phyloP scores from a whole-genome alignment of 2,329 filamentous ascomycete genomes.

The Hypoxylon sp. region DNA sequence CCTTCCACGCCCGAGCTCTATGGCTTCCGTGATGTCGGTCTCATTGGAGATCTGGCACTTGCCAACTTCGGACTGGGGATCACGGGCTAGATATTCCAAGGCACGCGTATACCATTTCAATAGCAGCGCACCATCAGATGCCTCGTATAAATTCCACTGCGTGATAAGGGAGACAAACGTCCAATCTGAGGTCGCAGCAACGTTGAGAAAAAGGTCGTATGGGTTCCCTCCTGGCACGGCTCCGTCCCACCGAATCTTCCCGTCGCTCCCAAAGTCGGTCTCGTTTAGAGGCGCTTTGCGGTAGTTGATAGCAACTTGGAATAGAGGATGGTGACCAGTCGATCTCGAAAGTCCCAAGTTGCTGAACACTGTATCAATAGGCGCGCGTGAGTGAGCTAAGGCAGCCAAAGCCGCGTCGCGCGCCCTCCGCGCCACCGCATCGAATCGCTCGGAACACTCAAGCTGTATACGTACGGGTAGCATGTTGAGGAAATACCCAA shows the following conservation, averaged over 20 bases:
- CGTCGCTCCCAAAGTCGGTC: background rate
- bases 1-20: too few species aligned
- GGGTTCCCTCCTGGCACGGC: background rate
- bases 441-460: too few species aligned
- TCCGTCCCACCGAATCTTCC: background rate
- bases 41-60: too few species aligned
- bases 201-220: background rate
- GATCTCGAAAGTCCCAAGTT: background rate
- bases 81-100: too few species aligned
- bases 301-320: background rate
- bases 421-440: background rate
- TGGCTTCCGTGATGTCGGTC: too few species aligned
- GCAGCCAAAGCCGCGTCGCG: background rate
- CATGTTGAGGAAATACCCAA: background rate
- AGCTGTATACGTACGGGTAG: background rate
- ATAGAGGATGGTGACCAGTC: background rate
- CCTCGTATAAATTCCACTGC: background rate
- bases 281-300: background rate
- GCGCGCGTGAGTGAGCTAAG: conserved; percentile 31
- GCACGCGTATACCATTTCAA: too few species aligned
- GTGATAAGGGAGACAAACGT: background rate
- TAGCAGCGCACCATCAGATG: too few species aligned
- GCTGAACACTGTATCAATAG: conserved; percentile 17
- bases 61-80: too few species aligned
- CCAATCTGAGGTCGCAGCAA: background rate